Evolutionary conservation across 75 land plant genomes (phyloP), one percentile per base, ranked within the genome.

Genomic region (Selaginella moellendorffii): DNA sequence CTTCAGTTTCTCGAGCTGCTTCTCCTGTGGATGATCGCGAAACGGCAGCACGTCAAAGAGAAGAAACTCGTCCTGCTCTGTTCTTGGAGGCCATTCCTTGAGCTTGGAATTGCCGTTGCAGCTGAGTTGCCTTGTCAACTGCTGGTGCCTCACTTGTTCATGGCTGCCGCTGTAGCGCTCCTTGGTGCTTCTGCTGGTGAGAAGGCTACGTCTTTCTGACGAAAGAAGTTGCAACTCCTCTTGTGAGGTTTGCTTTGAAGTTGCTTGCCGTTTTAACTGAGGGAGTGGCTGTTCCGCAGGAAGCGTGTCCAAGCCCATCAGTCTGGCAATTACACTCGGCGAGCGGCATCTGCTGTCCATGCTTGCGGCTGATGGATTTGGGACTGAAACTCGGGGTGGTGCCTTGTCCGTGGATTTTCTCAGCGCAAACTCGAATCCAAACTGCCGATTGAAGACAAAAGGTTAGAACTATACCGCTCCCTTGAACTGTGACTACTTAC

Each of bases 11-110:
- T 92, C 93, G 8, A 92, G 77, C 67, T 85, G 74, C 69, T 83
- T 77, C 54, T 87, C 97, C 64, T 92, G 97, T 14, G 97, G 97
- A 77, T 92, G 97, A 36, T 85, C 82, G 21, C 87, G 79, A 29
- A 74, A 76, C 27, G 24, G 60, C 8, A 24, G 60, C 60, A 18
- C n/a, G 60, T 20, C 25, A 10, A n/a, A 27, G 62, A 62, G n/a
- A 67, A 28, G 24, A 1, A 67, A 9, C 10, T 18, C 28, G 28
- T 22, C 2, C 28, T 1, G 31, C 12, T 65, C 62, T 67, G n/a
- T n/a, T n/a, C n/a, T n/a, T n/a, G n/a, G n/a, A n/a, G n/a, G n/a
- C 1, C 31, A 27, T 63, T 67, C 67, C 2, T 27, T 22, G 26
- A 30, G 10, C 22, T 62, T 23, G 20, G 24, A 62, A 14, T 27